These are phyloP conservation scores for Diaporthe nobilis DNA, from an alignment of 2,329 filamentous ascomycete genomes.

Conservation along the genomic window DNA sequence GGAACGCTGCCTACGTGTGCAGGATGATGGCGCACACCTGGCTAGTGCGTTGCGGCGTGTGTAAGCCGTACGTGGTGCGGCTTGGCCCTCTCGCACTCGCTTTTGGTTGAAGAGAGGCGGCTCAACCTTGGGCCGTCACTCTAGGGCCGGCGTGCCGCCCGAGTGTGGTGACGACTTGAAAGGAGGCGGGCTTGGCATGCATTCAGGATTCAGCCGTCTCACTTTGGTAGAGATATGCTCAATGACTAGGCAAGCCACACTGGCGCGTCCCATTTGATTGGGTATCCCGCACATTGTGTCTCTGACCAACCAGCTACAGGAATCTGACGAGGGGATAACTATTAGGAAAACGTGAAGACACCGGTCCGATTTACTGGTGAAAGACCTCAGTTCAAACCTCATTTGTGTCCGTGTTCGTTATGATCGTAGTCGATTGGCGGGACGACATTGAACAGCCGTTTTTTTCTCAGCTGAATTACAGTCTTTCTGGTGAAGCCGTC, in stretches of 20 bases:
- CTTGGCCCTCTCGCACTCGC: slow-evolving; percentile 15
- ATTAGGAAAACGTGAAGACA: not conserved
- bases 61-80: not conserved
- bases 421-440: not conserved
- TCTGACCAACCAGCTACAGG: not conserved
- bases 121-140: not conserved
- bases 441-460: not conserved
- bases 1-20: not conserved
- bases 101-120: not conserved
- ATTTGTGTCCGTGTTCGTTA: not conserved
- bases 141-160: not conserved
- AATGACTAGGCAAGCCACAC: not conserved
- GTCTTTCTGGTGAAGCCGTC: not conserved
- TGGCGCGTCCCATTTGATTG: not conserved
- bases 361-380: not conserved
- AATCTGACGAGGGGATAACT: not conserved
- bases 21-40: not conserved
- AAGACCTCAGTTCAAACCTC: not conserved
- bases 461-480: not conserved
- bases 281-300: not conserved
- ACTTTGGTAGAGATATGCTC: not conserved
- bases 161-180: slow-evolving; percentile 5
- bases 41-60: not conserved
- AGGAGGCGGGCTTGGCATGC: not conserved
- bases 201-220: not conserved